These are phyloP conservation scores for Plasmodium billcollinsi DNA, from an alignment of 169 alveolate species.

Conservation along the genomic window DNA sequence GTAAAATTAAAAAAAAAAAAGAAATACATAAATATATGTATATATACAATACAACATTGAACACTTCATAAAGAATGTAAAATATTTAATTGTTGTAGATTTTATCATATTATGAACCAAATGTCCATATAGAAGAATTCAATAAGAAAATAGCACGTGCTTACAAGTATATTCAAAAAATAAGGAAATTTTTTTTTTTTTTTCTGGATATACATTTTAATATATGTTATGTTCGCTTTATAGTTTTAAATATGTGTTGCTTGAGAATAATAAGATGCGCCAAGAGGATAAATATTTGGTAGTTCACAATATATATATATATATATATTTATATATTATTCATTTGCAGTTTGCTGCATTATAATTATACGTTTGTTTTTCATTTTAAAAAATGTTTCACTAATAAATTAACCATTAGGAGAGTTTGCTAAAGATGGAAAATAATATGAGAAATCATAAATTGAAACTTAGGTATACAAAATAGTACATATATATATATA, in stretches of 20 bases:
- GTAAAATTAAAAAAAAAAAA: slow-evolving; percentile 17
- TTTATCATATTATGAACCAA: slow-evolving; percentile 44
- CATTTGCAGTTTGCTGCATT: slow-evolving; percentile 1
- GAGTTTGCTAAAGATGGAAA: slow-evolving; percentile 33
- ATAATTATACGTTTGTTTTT: background rate
- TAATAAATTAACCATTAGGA: slow-evolving; percentile 13
- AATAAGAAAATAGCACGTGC: slow-evolving; percentile 37
- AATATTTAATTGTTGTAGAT: slow-evolving; percentile 46
- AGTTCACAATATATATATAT: background rate
- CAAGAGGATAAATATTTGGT: slow-evolving; percentile 73
- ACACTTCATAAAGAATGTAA: background rate
- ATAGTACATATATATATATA: background rate
- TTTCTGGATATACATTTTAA: background rate
- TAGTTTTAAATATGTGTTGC: slow-evolving; percentile 53
- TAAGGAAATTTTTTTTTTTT: background rate
- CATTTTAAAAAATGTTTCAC: no score
- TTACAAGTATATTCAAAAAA: slow-evolving; percentile 21
- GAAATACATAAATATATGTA: background rate
- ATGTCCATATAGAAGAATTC: slow-evolving; percentile 22
- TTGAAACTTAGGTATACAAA: slow-evolving; percentile 32
- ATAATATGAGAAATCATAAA: slow-evolving; percentile 14
- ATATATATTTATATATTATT: background rate
- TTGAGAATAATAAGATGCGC: slow-evolving; percentile 58
- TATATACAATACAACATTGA: background rate
- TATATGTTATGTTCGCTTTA: background rate